Conservation (phyloP, 768 basidiomycete genomes). For the Megacollybia marginata region DNA sequence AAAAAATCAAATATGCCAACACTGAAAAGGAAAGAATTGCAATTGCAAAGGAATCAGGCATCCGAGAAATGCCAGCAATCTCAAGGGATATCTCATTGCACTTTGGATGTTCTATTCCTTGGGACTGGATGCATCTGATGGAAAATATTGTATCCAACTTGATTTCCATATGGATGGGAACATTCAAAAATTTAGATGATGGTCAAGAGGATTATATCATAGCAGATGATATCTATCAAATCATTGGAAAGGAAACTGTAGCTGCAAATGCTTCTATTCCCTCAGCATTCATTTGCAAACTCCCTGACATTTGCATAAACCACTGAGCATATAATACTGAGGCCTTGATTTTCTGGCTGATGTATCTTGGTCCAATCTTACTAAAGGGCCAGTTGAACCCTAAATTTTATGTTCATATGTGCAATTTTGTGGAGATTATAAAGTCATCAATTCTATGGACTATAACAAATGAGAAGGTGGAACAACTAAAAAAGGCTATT, state of each 20-base stretch:
- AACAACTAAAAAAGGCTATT: constrained; percentile 18
- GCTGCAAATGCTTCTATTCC: constrained; percentile 22
- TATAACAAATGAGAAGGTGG: constrained; percentile 17
- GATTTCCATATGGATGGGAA: constrained; percentile 29
- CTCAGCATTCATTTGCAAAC: constrained; percentile 18
- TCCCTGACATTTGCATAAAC: constrained; percentile 20
- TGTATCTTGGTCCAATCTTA: constrained; percentile 29
- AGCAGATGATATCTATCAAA: constrained; percentile 18
- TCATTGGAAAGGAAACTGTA: constrained; percentile 26
- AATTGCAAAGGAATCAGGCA: constrained; percentile 18
- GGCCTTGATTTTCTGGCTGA: constrained; percentile 28
- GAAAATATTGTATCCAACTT: constrained; percentile 34
- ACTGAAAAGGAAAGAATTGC: constrained; percentile 2
- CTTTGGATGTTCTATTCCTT: constrained; percentile 24
- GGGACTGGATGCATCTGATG: constrained; percentile 39
- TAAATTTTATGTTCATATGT: constrained; percentile 30
- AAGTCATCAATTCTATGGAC: constrained; percentile 25
- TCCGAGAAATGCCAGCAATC: constrained; percentile 22
- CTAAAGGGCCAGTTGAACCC: constrained; percentile 18
- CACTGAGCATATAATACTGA: constrained; percentile 25
- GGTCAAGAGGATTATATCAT: constrained; percentile 22
- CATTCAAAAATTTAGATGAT: constrained; percentile 28
- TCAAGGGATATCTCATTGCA: constrained; percentile 16
- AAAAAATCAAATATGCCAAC: constrained; percentile 1
- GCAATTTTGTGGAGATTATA: constrained; percentile 26